Base-by-base conservation (phyloP, 371 early-diverging fungal genomes). In the Agmasoma carcini region DNA sequence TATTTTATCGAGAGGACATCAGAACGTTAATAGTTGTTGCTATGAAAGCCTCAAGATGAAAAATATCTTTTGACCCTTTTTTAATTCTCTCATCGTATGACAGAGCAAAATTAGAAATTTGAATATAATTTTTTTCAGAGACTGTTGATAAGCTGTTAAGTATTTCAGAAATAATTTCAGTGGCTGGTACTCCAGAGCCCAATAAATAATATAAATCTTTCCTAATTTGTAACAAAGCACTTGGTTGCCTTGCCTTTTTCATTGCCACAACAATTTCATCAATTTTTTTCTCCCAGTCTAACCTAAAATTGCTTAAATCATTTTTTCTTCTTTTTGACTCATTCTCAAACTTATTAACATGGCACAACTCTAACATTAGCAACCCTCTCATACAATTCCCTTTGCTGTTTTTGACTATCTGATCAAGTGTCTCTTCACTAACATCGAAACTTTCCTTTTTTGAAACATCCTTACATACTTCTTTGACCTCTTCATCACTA, bases 41-140 rank as follows among this genome's bases (percentile, higher is more conserved):
- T 12, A 85, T 83, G 77, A 89, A 96, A 0, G 91, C 90, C 73
- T 98, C 98, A 26, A 98, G 72, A 73, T 98, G 95, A 63, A 91
- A 86, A 15, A 98, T 87, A 0, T 83, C 78, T 77, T 94, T 96
- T 40, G 77, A 80, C 0, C 96, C 98, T 12, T 77, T 61, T 27
- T 79, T 78, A 61, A 94, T 88, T 87, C 73, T 71, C 46, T 64
- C 61, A 7, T 67, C 55, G 64, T 66, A 72, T 53, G 46, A 61
- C 25, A 90, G 72, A 2, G 77, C 78, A 82, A 75, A 51, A 23
- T 5, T 27, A 12, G 29, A 62, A 25, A 60, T 55, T n/a, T n/a
- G 23, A 39, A 45, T 38, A 29, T 41, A 51, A 52, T 38, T 55
- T 78, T 72, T 74, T 38, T 75, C 74, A 17, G 31, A 47, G 33